Base-by-base conservation (phyloP, 2,329 filamentous ascomycete species). In the Fusarium subtropicale region DNA sequence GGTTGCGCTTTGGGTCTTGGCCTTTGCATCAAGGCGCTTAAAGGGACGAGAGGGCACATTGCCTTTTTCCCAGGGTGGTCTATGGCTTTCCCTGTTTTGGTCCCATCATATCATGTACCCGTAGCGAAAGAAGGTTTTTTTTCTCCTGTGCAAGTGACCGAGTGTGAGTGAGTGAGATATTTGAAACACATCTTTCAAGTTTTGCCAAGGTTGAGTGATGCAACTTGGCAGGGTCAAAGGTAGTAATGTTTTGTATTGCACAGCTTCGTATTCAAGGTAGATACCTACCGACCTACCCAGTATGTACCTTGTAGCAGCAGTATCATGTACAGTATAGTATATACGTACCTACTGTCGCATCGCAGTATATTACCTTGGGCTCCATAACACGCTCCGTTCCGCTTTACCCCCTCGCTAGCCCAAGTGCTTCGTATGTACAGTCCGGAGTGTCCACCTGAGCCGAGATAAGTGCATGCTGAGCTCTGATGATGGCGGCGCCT, bases 401-500 rank as follows among this genome's bases (percentile, higher is more conserved):
- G 61, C 60, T 64, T 48, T 66, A 54, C 52, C 50, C 67, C 70
- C 64, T 69, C 60, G 58, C 60, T 58, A 69, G 71, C 20, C 24
- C 20, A 22, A 30, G 28, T 30, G 28, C 22, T 41, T 42, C n/a
- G 22, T 16, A 51, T 36, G 31, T 53, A 45, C 15, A 54, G 16
- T 50, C 22, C 20, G 36, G 18, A 33, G 30, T 60, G 39, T 22
- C 66, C 69, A 69, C 63, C 63, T 63, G 66, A 71, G 68, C 69
- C 67, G 22, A 50, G 48, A 39, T 51, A 51, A 9, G 47, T 51
- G 39, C 48, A n/a, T 51, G 22, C 12, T 36, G 47, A 11, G 31
- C 66, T 69, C 50, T 61, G 54, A 65, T 69, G 55, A 59, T 64
- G 71, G 68, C 73, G 79, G 79, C 79, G 79, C 79, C 75, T 80